Evolutionary conservation across 768 basidiomycete genomes (phyloP).

Genomic region (Tremella fuciformis): DNA sequence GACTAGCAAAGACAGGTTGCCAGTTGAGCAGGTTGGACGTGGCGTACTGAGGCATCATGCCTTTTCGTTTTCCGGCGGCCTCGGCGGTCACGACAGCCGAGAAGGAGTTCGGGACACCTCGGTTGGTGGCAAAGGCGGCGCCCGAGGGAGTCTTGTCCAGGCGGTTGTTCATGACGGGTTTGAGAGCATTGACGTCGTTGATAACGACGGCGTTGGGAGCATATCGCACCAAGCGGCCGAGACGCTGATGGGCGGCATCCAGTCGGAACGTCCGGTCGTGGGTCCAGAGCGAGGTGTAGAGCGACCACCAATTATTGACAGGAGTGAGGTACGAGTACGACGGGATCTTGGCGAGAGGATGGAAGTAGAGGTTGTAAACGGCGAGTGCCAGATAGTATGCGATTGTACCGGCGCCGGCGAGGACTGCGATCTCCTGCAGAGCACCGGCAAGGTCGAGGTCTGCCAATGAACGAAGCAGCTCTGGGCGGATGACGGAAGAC

Average conservation of each 20-base stretch:
- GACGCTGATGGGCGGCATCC: not conserved
- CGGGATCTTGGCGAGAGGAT: slow-evolving; percentile 4
- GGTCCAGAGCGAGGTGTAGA: not conserved
- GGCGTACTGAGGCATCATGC: slow-evolving; percentile 11
- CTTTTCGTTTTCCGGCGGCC: slow-evolving; percentile 13
- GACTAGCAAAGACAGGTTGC: slow-evolving; percentile 5
- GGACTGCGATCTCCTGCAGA: too few relatives aligned
- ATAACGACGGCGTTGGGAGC: slow-evolving; percentile 11
- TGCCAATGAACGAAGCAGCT: too few relatives aligned
- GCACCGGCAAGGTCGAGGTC: too few relatives aligned
- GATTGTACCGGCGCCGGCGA: not conserved
- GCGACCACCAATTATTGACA: not conserved
- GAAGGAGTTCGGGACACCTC: not conserved
- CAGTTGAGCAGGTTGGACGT: slow-evolving; percentile 4
- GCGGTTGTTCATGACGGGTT: slow-evolving; percentile 3
- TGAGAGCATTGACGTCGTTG: not conserved
- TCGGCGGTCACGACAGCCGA: slow-evolving; percentile 3
- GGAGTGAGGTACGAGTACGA: not conserved
- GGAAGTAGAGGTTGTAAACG: slow-evolving; percentile 10
- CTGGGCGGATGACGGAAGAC: too few relatives aligned
- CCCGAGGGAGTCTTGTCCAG: not conserved
- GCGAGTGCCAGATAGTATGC: not conserved
- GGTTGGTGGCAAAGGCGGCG: not conserved
- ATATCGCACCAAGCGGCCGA: slow-evolving; percentile 5
- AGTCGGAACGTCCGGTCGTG: not conserved